Base-by-base conservation (phyloP, 192 early-diverging fungal species). In the Coemansia sp. region DNA sequence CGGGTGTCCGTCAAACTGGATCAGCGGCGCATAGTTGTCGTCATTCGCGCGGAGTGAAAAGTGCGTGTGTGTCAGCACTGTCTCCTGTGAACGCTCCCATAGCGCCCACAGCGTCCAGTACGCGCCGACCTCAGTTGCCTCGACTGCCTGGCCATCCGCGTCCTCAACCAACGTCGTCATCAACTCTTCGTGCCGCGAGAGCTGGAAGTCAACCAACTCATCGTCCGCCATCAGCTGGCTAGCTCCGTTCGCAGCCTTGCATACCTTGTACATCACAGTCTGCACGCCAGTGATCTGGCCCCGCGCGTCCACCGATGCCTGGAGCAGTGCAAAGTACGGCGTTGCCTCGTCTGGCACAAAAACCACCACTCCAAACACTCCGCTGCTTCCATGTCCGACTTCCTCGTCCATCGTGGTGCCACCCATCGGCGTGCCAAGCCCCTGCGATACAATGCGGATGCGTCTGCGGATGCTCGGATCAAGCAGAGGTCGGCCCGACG, bases 61-160 rank as follows among this genome's bases (percentile, higher is more conserved):
- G 59, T 79, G 68, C 52, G 76, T 73, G 36, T 83, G 61, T 10
- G 81, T 76, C 54, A 79, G 32, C 19, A 78, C 65, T 12, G 69
- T 4, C 45, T 74, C 81, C n/a, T 77, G 72, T 9, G 61, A 60
- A 5, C 81, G 72, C 45, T 75, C 73, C 81, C 81, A 83, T 61
- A 83, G 73, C 15, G 81, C 81, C 81, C 78, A 81, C 52, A 81
- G 61, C 19, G 78, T 67, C 73, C 78, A 81, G 46, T 80, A 74
- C 1, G 68, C 47, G 41, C 69, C 63, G 41, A 48, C 21, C 0
- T 42, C 59, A n/a, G 68, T 73, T 43, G 71, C 73, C 26, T 67
- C 60, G 19, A 56, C 45, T 0, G 63, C 42, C 57, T 71, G 71
- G 16, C 77, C 72, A 21, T 48, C 61, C 0, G 71, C 66, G 7